Conservation (phyloP, 805 yeast species). For the Metschnikowia baotianmanensis region DNA sequence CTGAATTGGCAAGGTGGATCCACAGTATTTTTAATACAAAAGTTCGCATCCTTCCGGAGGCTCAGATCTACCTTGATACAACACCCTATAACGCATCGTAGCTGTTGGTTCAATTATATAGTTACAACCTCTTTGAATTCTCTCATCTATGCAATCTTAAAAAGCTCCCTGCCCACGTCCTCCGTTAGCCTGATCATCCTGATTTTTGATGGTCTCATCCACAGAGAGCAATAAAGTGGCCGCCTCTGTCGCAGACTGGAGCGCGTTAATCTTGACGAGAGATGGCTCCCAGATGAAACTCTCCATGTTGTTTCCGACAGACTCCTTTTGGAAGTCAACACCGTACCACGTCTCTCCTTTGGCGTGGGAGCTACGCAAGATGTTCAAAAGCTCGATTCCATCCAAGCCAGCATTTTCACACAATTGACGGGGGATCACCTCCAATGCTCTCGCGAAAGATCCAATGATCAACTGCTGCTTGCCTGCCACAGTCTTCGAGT, state of each 20-base stretch:
- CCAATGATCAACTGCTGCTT: slow-evolving; percentile 91
- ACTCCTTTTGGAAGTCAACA: slow-evolving; percentile 82
- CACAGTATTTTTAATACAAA: no score
- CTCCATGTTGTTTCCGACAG: slow-evolving; percentile 78
- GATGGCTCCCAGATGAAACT: slow-evolving; percentile 98
- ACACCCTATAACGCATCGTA: no score
- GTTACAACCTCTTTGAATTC: no score
- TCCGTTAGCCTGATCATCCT: slow-evolving; percentile 56
- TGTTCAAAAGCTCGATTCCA: slow-evolving; percentile 90
- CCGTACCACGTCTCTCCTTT: slow-evolving; percentile 92
- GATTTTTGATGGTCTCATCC: slow-evolving; percentile 86
- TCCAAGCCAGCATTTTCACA: slow-evolving; percentile 99
- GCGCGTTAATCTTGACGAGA: slow-evolving; percentile 88
- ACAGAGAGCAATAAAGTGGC: slow-evolving; percentile 90
- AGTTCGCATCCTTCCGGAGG: no score
- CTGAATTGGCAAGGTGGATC: no score
- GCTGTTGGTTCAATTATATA: no score
- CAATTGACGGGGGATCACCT: slow-evolving; percentile 93
- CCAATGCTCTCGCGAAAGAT: slow-evolving; percentile 93
- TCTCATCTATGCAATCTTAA: no score
- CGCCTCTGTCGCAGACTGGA: slow-evolving; percentile 95
- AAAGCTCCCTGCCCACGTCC: slow-evolving; percentile 68
- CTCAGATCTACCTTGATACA: no score
- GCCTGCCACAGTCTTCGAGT: slow-evolving; percentile 86
- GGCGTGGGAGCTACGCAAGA: slow-evolving; percentile 89